These are phyloP conservation scores for Diaporthe vexans DNA, from an alignment of 2,329 filamentous ascomycete genomes.

Conservation along the genomic window DNA sequence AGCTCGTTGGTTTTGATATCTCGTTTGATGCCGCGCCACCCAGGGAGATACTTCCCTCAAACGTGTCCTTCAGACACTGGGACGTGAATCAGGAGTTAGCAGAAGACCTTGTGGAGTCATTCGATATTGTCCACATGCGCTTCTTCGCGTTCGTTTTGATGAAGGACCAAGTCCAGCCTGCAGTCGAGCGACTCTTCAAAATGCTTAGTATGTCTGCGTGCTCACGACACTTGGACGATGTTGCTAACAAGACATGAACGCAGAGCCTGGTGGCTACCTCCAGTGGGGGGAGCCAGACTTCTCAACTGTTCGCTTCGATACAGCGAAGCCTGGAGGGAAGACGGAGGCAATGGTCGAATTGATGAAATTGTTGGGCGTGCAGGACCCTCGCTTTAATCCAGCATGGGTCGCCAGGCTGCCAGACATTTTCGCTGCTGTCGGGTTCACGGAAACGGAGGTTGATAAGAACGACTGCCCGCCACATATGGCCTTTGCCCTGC, in stretches of 20 bases:
- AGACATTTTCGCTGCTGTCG: not conserved
- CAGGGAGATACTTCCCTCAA: conserved; percentile 40
- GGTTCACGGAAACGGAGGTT: conserved; percentile 3
- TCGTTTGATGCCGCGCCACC: conserved; percentile 45
- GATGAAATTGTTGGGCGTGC: not conserved
- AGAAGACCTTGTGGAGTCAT: conserved; percentile 42
- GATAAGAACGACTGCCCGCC: conserved; percentile 17
- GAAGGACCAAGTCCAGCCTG: conserved; percentile 40
- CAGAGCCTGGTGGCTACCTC: conserved; percentile 18
- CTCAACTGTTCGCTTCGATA: conserved; percentile 1
- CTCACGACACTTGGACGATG: no score
- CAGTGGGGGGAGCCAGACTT: conserved; percentile 29
- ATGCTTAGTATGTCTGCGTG: conserved; percentile 41
- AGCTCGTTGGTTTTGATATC: conserved; percentile 46
- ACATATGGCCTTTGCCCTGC: not conserved
- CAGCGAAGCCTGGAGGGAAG: not conserved
- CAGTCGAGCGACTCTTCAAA: conserved; percentile 40
- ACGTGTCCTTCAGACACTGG: conserved; percentile 43
- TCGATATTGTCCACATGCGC: conserved; percentile 46
- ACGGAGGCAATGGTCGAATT: not conserved
- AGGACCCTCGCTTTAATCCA: conserved; percentile 12
- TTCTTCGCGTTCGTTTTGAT: conserved; percentile 45
- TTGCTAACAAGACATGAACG: not conserved
- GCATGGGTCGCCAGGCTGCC: conserved; percentile 1
- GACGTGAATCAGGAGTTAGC: conserved; percentile 42